Conservation (phyloP, 2,329 filamentous ascomycete species). For the Botrytis fabae region DNA sequence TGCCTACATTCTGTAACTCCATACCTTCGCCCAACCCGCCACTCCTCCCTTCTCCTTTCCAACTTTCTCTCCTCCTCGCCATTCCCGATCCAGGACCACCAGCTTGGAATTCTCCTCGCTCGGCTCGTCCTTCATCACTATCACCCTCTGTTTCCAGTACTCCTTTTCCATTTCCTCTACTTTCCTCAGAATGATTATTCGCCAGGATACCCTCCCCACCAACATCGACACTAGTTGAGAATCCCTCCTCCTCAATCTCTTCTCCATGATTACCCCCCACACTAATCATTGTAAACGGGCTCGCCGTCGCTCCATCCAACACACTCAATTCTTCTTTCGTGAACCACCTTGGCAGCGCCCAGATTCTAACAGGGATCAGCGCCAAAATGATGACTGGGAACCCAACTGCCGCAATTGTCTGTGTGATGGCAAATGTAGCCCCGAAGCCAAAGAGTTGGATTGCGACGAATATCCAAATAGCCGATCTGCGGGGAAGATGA, state of each 20-base stretch:
- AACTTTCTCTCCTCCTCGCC: slow-evolving; percentile 18
- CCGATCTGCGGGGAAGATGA: slow-evolving; percentile 57
- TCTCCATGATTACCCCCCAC: slow-evolving; percentile 44
- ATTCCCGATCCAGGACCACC: slow-evolving; percentile 3
- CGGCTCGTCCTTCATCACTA: slow-evolving; percentile 30
- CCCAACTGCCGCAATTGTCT: slow-evolving; percentile 79
- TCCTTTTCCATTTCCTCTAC: slow-evolving; percentile 27
- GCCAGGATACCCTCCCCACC: slow-evolving; percentile 25
- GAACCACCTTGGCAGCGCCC: slow-evolving; percentile 45
- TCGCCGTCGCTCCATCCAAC: slow-evolving; percentile 69
- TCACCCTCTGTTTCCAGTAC: slow-evolving; percentile 25
- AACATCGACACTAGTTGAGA: slow-evolving; percentile 25
- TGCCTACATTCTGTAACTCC: slow-evolving; percentile 29
- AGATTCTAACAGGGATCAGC: slow-evolving; percentile 35
- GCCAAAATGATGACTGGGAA: slow-evolving; percentile 55
- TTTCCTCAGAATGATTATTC: slow-evolving; percentile 31
- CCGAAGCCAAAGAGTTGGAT: slow-evolving; percentile 71
- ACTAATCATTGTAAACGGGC: slow-evolving; percentile 40
- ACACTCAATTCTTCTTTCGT: slow-evolving; percentile 34
- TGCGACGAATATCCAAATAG: slow-evolving; percentile 71
- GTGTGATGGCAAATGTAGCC: slow-evolving; percentile 79
- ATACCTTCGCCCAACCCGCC: slow-evolving; percentile 24
- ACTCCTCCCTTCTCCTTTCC: slow-evolving; percentile 30
- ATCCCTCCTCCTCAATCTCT: slow-evolving; percentile 23
- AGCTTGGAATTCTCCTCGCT: slow-evolving; percentile 32